Evolutionary conservation across 305 asterid genomes (phyloP), one percentile per base, ranked within the genome.

Genomic region (Rubia tinctorum): DNA sequence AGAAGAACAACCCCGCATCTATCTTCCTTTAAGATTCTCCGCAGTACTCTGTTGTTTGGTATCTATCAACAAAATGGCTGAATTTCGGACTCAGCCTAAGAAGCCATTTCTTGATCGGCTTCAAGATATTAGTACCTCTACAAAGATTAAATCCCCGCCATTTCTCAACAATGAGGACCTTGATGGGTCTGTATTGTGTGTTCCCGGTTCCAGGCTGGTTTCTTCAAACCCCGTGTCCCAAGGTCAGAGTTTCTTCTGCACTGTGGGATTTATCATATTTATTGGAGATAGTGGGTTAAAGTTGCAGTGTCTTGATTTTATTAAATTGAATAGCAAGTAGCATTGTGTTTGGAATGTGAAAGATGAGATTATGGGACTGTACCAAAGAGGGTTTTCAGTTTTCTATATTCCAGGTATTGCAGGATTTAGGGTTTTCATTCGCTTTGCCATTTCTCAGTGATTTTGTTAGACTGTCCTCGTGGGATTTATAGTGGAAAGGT

Each of bases 121-220:
- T 25, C 66, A 71, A 42, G 42, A 42, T 71, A 58, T 43, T 49
- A 39, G 42, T 71, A 42, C 23, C 62, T 0, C 27, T 42, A 22
- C 39, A 6, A 71, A 56, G 40, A 14, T 71, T 6, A 42, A 71
- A 20, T 71, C 68, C 9, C 27, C 37, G 11, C 75, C 68, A 58
- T 55, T 22, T 71, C 27, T 9, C 75, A 14, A 59, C 43, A 23
- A 14, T 59, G 68, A 45, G 13, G 68, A 59, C 6, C 56, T 40
- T 59, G 58, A 25, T 59, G 75, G 45, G 4, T 58, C 75, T 40
- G 42, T 23, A 13, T 40, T 71, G 17, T 71, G 75, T n/a, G 68
- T 71, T 25, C 75, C 75, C 14, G 75, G 75, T 59, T 58, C 75
- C 18, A 71, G 75, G 75, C 68, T 71, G 75, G 75, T 42, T 61